Evolutionary conservation across 2,329 filamentous ascomycete species (phyloP), one percentile per base, ranked within the genome.

Genomic region (Fusarium annulatum): DNA sequence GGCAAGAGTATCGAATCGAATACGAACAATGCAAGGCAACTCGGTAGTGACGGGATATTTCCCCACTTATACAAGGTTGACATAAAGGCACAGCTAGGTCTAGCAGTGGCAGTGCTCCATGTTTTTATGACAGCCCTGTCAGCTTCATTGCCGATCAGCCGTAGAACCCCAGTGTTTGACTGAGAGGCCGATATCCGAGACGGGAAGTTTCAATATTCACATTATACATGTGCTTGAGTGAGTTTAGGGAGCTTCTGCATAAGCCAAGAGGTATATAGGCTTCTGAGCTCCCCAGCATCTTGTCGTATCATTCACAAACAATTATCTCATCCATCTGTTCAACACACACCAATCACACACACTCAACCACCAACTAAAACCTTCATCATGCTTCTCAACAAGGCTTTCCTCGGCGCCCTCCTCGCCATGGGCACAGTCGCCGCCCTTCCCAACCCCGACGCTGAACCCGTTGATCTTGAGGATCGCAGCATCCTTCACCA

Each of bases 301-400:
- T 36, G 1, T 28, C 23, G 9, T 4, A 28, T 59, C 42, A 38
- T 51, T 14, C 30, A 23, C 42, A 59, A 12, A 48, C 30, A 33
- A n/a, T 19, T 18, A 10, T 51, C 19, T 5, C 19, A 51, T 23
- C 34, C 10, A 26, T 21, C 4, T 8, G 8, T 2, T 42, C 30
- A 23, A 11, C 19, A n/a, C 18, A 23, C 7, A 14, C 12, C 21
- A 33, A 60, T 18, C 14, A 19, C 58, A 41, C 2, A 21, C 5
- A 34, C 3, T 1, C 14, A 21, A 9, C 18, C 4, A 28, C 30
- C n/a, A 16, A 19, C 33, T 16, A 14, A 57, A 21, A 4, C 28
- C 23, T 21, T 51, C 66, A 71, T 11, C 36, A 71, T 71, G 69
- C 69, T 68, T 30, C 39, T 71, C 48, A 71, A 56, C n/a, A 46